Percentiles rank a stretch among this genome's conserved stretches.
These are phyloP conservation scores for Orbilia javanica DNA, from an alignment of 2,329 filamentous ascomycete species.

Conservation along the genomic window DNA sequence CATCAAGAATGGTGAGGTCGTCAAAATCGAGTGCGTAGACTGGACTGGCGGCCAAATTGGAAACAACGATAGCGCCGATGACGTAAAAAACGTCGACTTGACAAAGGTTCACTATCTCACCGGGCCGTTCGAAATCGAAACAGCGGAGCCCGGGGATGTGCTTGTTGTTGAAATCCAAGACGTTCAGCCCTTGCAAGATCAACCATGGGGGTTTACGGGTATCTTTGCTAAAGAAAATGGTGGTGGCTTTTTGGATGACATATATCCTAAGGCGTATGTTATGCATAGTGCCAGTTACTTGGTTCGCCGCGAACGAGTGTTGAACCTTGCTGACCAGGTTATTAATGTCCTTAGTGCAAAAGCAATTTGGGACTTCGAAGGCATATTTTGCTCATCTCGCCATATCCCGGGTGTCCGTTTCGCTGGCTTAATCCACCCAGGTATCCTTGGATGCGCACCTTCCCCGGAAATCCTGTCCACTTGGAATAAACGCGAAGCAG, in stretches of 20 bases:
- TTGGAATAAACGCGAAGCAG: conserved; percentile 86
- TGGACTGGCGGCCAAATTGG: conserved; percentile 85
- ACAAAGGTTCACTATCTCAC: conserved; percentile 88
- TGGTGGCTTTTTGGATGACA: conserved; percentile 87
- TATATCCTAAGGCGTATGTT: conserved; percentile 82
- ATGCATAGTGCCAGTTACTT: not conserved
- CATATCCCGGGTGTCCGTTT: conserved; percentile 91
- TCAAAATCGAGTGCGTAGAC: conserved; percentile 93
- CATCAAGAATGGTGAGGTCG: conserved; percentile 85
- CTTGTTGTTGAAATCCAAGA: conserved; percentile 92
- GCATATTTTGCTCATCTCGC: conserved; percentile 83
- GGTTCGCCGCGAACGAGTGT: too few species aligned
- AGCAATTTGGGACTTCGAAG: conserved; percentile 82
- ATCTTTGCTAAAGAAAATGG: conserved; percentile 84
- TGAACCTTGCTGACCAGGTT: not conserved
- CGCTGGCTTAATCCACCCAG: conserved; percentile 88
- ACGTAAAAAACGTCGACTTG: conserved; percentile 85
- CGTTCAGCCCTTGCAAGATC: conserved; percentile 86
- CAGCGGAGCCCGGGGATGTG: conserved; percentile 85
- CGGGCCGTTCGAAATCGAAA: conserved; percentile 88
- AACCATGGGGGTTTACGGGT: conserved; percentile 91
- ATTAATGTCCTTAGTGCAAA: conserved; percentile 70
- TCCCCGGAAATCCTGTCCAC: conserved; percentile 80
- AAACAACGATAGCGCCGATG: conserved; percentile 91
- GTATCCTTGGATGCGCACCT: conserved; percentile 89